Base-by-base conservation (phyloP, 1,284 basidiomycete species). In the Neolentinus lepideus region DNA sequence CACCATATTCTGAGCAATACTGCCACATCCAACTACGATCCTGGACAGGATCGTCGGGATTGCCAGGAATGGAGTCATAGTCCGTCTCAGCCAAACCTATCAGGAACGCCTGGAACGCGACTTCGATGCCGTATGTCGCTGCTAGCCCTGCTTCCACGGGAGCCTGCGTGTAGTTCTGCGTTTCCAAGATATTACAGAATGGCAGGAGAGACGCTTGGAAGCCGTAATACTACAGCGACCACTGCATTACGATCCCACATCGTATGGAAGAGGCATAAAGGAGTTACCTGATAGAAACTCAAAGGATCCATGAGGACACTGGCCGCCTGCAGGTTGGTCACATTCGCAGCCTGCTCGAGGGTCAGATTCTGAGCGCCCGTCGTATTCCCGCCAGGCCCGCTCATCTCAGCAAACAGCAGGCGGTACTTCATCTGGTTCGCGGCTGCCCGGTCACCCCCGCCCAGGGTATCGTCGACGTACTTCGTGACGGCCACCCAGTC, bases 1-100 rank as follows among this genome's bases (percentile, higher is more conserved):
- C n/a, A 74, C 77, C 77, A 56, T 76, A 78, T 62, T 78, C 75
- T 0, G 77, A 78, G 56, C 76, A 79, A 56, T 78, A 79, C 57
- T 79, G 76, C 69, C 76, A 71, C 76, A 77, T 77, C 77, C 77
- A 79, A 1, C 75, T 55, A 26, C 62, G 63, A 54, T 77, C 75
- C 52, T 63, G 58, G 1, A 73, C 71, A 8, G 75, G 74, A 61
- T 77, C 76, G 57, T 75, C 73, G 0, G 70, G 55, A 50, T 61
- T 65, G 2, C 73, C 69, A 0, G 71, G 69, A 27, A 78, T 74
- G 12, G 74, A 69, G 58, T 74, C 74, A 58, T 78, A 78, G 57
- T 78, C 73, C 9, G 77, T 61, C 58, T 79, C 74, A 25, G 66
- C 69, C 29, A 79, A 62, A 1, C 73, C 75, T 2, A 64, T 64